Evolutionary conservation across 768 basidiomycete genomes (phyloP), one percentile per base, ranked within the genome.

Genomic region (Russula earlei): DNA sequence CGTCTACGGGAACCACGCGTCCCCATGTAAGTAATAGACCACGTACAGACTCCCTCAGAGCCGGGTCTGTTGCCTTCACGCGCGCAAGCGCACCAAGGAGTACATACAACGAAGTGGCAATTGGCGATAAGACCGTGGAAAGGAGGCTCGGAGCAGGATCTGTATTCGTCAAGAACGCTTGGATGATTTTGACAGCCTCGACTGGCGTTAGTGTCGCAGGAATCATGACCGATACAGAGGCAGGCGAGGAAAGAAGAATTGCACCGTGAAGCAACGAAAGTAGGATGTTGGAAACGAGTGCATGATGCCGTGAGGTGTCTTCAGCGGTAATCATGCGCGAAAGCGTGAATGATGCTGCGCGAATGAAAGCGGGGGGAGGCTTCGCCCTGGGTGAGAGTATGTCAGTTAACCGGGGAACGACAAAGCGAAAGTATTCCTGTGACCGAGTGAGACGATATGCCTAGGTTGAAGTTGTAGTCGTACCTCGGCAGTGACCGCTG

Each of bases 71-170:
- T 3, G 82, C 75, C 63, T 78, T 84, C 27, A 69, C 67, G 22
- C 66, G 69, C 27, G 81, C 76, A 9, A 91, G 64, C 55, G 81
- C 71, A 55, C 73, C 75, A 4, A 77, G 69, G 1, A 93, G 70
- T 1, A 81, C 74, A 67, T 91, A 91, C 7, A 95, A 68, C 0
- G 78, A 68, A 0, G 84, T 70, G 0, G 86, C 61, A 33, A 94
- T 78, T 0, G 89, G 87, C 1, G 84, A 82, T 9, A 92, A 66
- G 7, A 91, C 63, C 19, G 72, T 67, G 0, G 81, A 75, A 38
- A 90, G 76, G 40, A 90, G 74, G 2, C 70, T 67, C 0, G 90
- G 86, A 4, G 87, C 85, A 5, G 91, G 90, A 60, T 94, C 89
- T 5, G 83, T 80, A 61, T 92, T 87, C 5, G 82, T 76, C 3